Conservation (phyloP, 768 basidiomycete genomes). For the Suillus tomentosus region DNA sequence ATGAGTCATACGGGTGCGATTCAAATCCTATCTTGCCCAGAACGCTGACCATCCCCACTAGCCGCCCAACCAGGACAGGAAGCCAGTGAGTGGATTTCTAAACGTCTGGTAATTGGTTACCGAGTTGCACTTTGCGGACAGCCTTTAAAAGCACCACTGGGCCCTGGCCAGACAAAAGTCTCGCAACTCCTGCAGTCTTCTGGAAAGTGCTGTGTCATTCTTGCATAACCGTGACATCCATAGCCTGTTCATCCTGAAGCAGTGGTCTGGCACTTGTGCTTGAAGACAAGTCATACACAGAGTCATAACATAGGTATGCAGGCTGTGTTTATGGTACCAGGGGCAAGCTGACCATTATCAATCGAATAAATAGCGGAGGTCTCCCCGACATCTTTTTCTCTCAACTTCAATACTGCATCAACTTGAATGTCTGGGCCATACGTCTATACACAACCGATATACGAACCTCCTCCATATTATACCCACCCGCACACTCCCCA, state of each 20-base stretch:
- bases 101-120: neutral
- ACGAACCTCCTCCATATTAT: slow-evolving; percentile 37
- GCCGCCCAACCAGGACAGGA: neutral
- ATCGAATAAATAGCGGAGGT: neutral
- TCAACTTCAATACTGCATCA: neutral
- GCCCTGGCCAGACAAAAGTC: neutral
- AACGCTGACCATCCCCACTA: neutral
- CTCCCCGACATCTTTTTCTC: neutral
- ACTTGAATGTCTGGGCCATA: slow-evolving; percentile 42
- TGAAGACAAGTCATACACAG: neutral
- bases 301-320: neutral
- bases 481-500: slow-evolving; percentile 34
- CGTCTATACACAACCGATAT: slow-evolving; percentile 42
- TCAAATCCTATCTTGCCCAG: neutral
- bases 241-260: neutral
- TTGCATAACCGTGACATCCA: neutral
- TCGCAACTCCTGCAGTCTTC: neutral
- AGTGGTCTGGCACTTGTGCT: no score
- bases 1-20: neutral
- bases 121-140: neutral
- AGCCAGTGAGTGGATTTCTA: neutral
- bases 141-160: neutral
- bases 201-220: neutral
- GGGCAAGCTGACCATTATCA: neutral
- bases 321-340: neutral